These are phyloP conservation scores for Fusarium haematococcum DNA, from an alignment of 2,329 filamentous ascomycete species.

Conservation along the genomic window DNA sequence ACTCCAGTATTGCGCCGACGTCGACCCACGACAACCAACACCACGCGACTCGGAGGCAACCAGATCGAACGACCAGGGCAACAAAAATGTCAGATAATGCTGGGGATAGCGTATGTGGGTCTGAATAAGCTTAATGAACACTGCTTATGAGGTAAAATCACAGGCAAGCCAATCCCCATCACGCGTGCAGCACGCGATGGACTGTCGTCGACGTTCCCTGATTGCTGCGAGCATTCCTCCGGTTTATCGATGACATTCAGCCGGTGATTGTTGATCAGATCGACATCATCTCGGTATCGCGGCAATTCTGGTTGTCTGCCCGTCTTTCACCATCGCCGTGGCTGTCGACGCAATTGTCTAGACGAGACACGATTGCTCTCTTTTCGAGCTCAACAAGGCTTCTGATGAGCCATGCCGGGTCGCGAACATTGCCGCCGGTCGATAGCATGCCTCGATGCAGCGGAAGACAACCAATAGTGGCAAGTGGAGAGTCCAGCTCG, in stretches of 20 bases:
- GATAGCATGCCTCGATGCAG: neutral
- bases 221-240: neutral
- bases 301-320: neutral
- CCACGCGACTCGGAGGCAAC: neutral
- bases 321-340: slow-evolving; percentile 39
- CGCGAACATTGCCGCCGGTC: neutral
- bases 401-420: neutral
- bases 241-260: neutral
- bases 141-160: slow-evolving; percentile 18
- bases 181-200: neutral
- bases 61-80: slow-evolving; percentile 3
- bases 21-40: slow-evolving; percentile 4
- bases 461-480: slow-evolving; percentile 21
- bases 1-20: slow-evolving; percentile 1
- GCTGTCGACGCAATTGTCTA: slow-evolving; percentile 39
- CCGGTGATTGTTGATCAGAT: slow-evolving; percentile 12
- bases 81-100: neutral
- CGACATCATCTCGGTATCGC: slow-evolving; percentile 5
- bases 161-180: neutral
- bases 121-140: slow-evolving; percentile 32
- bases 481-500: slow-evolving; percentile 20
- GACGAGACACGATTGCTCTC: slow-evolving; percentile 5
- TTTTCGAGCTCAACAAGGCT: neutral
- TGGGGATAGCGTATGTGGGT: slow-evolving; percentile 27
- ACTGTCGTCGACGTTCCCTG: neutral